phyloP scores from a whole-genome alignment of 192 early-diverging fungal species.

The Geranomyces michiganensis region DNA sequence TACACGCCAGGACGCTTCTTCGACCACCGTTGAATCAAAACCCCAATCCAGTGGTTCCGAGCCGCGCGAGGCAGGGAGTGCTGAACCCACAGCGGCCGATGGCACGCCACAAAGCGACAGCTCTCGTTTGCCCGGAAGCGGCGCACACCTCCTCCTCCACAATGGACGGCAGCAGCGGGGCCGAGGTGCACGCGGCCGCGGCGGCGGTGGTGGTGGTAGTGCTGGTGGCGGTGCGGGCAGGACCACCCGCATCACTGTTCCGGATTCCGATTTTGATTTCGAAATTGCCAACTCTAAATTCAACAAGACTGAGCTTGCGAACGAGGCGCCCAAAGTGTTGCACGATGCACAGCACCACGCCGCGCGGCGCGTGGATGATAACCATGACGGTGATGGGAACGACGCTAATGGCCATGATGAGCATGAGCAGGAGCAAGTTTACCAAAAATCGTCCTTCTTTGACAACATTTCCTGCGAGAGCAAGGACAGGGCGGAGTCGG shows the following conservation, averaged over 20 bases:
- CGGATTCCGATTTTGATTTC: slow-evolving; percentile 93
- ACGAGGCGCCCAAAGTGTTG: slow-evolving; percentile 12
- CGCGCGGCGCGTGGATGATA: neutral
- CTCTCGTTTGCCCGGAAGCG: slow-evolving; percentile 57
- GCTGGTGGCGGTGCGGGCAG: slow-evolving; percentile 23
- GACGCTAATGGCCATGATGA: slow-evolving; percentile 50
- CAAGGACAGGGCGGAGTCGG: slow-evolving; percentile 74
- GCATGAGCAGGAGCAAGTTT: slow-evolving; percentile 56
- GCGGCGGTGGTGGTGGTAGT: slow-evolving; percentile 42
- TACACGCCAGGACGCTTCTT: too few species aligned
- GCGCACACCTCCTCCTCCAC: slow-evolving; percentile 40
- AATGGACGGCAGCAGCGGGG: slow-evolving; percentile 36
- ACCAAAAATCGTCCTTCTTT: slow-evolving; percentile 90
- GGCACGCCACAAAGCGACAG: slow-evolving; percentile 16
- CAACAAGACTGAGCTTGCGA: slow-evolving; percentile 77
- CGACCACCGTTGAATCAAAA: too few species aligned
- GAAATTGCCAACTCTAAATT: slow-evolving; percentile 95
- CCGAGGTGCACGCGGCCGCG: slow-evolving; percentile 34
- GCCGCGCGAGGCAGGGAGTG: neutral
- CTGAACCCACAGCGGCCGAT: neutral
- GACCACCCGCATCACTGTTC: slow-evolving; percentile 54
- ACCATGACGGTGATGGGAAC: neutral
- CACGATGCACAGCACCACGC: neutral
- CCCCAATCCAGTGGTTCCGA: neutral
- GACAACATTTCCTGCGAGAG: slow-evolving; percentile 97